A percentile compares a stretch with the other conserved stretches of the same genome.
These are phyloP conservation scores for Trametes cubensis DNA, from an alignment of 768 basidiomycete genomes.

Conservation along the genomic window DNA sequence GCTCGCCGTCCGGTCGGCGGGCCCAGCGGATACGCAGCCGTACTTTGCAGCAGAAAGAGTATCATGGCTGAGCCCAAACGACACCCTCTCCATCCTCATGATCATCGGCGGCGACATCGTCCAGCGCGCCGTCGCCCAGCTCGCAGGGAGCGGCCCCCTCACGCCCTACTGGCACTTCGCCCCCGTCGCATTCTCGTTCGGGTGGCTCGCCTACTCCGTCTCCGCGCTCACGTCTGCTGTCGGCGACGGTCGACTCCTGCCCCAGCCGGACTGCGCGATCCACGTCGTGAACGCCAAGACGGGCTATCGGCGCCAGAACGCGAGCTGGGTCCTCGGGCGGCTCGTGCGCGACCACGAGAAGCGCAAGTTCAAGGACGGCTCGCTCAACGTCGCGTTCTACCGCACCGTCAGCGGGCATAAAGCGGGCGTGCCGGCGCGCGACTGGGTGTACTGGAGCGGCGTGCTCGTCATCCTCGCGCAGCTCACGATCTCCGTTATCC, in stretches of 20 bases:
- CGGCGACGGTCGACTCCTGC: conserved; percentile 34
- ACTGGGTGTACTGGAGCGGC: conserved; percentile 35
- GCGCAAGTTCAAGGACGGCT: conserved; percentile 20
- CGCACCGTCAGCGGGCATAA: conserved; percentile 17
- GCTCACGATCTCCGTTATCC: conserved; percentile 35
- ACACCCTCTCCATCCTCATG: conserved; percentile 33
- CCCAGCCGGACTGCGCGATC: conserved; percentile 29
- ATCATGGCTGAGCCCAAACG: conserved; percentile 33
- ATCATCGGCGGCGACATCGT: conserved; percentile 40
- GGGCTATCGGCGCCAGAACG: conserved; percentile 32
- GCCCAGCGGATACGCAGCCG: not conserved
- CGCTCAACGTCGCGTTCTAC: conserved; percentile 29
- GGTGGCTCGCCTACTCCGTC: conserved; percentile 39
- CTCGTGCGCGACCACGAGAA: conserved; percentile 34
- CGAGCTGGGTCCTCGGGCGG: conserved; percentile 35
- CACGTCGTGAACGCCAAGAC: conserved; percentile 29
- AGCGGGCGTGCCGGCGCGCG: conserved; percentile 30
- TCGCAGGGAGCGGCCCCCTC: conserved; percentile 27
- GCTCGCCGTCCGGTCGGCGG: not conserved
- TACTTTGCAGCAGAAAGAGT: conserved; percentile 9
- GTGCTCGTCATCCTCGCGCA: conserved; percentile 34
- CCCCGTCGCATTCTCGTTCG: conserved; percentile 39
- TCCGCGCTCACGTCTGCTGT: conserved; percentile 29
- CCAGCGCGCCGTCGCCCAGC: conserved; percentile 36
- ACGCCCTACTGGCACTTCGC: conserved; percentile 17